A percentile compares a stretch with the other conserved stretches of the same genome.
Conservation (phyloP, 139 green algal species). For the Picochlorum sp. region DNA sequence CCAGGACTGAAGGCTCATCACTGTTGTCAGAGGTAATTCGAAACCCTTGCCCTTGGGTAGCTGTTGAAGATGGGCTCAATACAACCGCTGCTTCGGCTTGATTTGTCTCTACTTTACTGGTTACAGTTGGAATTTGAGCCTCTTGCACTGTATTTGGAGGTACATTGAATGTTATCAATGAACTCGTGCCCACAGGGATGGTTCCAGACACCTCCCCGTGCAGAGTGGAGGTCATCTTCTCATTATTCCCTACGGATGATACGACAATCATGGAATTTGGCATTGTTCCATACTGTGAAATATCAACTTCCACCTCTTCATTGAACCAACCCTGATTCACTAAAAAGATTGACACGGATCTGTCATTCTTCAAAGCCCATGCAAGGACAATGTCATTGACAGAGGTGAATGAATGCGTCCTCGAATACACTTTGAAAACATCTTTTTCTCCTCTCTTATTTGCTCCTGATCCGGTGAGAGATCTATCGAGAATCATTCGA, state of each 20-base stretch:
- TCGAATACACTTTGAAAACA: not conserved
- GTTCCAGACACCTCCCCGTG: not conserved
- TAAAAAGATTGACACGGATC: not conserved
- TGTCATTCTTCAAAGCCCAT: not conserved
- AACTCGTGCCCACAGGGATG: not conserved
- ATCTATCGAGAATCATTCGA: not conserved
- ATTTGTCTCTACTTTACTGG: not conserved
- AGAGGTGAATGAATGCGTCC: not conserved
- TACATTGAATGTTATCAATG: not conserved
- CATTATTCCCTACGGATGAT: not conserved
- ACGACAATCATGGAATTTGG: not conserved
- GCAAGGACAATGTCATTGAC: not conserved
- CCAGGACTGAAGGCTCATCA: not conserved
- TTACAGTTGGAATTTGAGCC: not conserved
- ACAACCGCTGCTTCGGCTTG: not conserved
- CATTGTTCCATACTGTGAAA: not conserved
- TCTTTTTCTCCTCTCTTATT: not conserved
- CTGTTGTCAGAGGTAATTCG: not conserved
- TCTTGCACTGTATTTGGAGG: slow-evolving; percentile 1
- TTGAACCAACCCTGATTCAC: not conserved
- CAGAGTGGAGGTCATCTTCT: not conserved
- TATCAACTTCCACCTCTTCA: not conserved
- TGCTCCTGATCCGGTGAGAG: not conserved
- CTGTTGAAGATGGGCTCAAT: not conserved
- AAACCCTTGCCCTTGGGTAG: not conserved